Evolutionary conservation across 140 eudicot species (phyloP), one percentile per base, ranked within the genome.

Genomic region (Senecio squalidus): DNA sequence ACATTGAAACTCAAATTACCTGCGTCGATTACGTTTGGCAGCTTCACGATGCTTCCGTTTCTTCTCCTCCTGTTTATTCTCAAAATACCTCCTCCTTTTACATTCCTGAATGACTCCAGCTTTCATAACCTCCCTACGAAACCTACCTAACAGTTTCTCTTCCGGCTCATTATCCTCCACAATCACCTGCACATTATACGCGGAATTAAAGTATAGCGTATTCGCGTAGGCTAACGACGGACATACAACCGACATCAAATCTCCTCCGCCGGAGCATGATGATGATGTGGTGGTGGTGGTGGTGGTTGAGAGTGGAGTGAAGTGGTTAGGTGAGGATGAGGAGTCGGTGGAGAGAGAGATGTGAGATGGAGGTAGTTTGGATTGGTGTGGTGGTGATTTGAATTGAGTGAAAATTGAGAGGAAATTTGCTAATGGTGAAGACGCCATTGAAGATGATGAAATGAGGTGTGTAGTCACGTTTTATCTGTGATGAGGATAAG

Each of bases 31-130:
- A 55, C 97, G 97, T 66, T 74, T 85, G 10, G 97, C 95, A 3
- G 97, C 97, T 55, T 89, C 97, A 18, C 95, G 93, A 41, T 78
- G 29, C 78, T 71, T 85, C 18, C 97, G 84, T 53, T 89, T 89
- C 47, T 74, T 57, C 81, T 85, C 75, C 4, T 89, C 95, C 75
- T 89, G 97, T 38, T 73, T 82, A 55, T 73, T 82, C 77, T 89
- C 97, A 20, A 69, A 81, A 61, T 29, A 89, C 27, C 88, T 62
- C 1, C 97, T 74, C 16, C 97, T 79, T 70, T 72, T 85, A 49
- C 78, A 60, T 33, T 89, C 97, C 65, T 89, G 97, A 24, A 89
- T 77, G 20, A 89, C 79, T 5, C 95, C 95, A 8, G 97, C 95
- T 33, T 84, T 76, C 93, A 85, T 75, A 4, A 85, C 95, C 68